Evolutionary conservation across 2,329 filamentous ascomycete genomes (phyloP), one percentile per base, ranked within the genome.

Genomic region (Calcarisporium arbuscula): DNA sequence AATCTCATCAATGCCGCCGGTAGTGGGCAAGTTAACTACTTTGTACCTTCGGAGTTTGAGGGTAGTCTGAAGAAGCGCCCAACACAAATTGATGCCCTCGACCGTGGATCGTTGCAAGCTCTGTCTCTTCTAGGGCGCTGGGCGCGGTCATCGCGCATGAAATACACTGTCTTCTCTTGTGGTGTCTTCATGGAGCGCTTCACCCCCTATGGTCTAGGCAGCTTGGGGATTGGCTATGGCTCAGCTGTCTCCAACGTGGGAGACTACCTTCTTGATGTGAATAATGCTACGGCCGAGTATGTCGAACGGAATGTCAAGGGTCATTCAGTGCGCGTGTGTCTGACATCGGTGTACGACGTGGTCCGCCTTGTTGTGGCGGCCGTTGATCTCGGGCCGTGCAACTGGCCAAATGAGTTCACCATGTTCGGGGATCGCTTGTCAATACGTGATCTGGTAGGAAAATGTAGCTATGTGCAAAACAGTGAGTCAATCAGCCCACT

Each of bases 111-210:
- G 16, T 61, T 64, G 9, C 63, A 66, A n/a, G 78, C 79, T 2
- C 61, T 80, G 6, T 61, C 65, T 2, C 64, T 72, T 12, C 59
- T 85, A 5, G 64, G 69, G 30, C 65, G 75, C 31, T 79, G 74
- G 54, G 57, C 64, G 11, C 52, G 61, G 5, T 60, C 63, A 4
- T 59, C 63, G 2, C 57, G 67, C 39, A 83, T 88, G 62, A 68
- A 72, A 27, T 84, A 72, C 41, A 86, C 82, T 0, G 66, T 79
- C 18, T 87, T 88, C 56, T 74, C 78, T 0, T 88, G 84, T 46
- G 84, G 84, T 15, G 58, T 87, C 19, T 77, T 88, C 44, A 88
- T 86, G 65, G 83, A 88, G 52, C 67, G 82, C 1, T 87, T 88
- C 48, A 76, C 75, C 15, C 78, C 77, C 0, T 76, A 74, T 4